phyloP scores from a whole-genome alignment of 768 basidiomycete genomes.

The Lenzites betulinus region DNA sequence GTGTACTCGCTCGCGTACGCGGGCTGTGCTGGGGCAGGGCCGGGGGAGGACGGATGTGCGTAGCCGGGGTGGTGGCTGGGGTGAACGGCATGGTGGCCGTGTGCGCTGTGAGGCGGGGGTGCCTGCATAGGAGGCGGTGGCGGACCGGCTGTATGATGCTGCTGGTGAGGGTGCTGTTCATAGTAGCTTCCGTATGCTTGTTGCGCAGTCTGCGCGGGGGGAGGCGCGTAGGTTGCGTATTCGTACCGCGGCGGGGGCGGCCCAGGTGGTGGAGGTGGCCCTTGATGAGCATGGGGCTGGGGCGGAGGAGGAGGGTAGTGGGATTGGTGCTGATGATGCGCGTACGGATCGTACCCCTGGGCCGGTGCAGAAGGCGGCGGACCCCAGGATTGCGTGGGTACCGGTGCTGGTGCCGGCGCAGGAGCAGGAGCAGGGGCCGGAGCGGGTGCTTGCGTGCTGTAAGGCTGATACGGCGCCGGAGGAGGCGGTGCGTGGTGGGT shows the following conservation, averaged over 20 bases:
- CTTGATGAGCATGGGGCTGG: slow-evolving; percentile 23
- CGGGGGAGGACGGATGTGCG: slow-evolving; percentile 20
- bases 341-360: slow-evolving; percentile 30
- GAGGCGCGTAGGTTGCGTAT: slow-evolving; percentile 18
- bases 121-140: slow-evolving; percentile 30
- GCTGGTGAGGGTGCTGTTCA: slow-evolving; percentile 23
- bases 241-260: slow-evolving; percentile 23
- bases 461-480: slow-evolving; percentile 20
- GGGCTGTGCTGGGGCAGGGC: slow-evolving; percentile 10
- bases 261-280: slow-evolving; percentile 23
- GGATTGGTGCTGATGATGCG: slow-evolving; percentile 30
- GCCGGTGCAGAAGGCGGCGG: slow-evolving; percentile 13
- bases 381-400: slow-evolving; percentile 17
- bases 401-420: slow-evolving; percentile 20
- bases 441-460: slow-evolving; percentile 14
- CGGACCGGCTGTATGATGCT: slow-evolving; percentile 26
- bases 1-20: slow-evolving; percentile 20
- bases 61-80: slow-evolving; percentile 24
- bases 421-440: slow-evolving; percentile 24
- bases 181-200: slow-evolving; percentile 22
- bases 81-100: slow-evolving; percentile 29
- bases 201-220: slow-evolving; percentile 18
- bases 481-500: slow-evolving; percentile 18
- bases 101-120: slow-evolving; percentile 26
- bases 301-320: slow-evolving; percentile 27